Evolutionary conservation across 805 yeast species (phyloP), one percentile per base, ranked within the genome.

Genomic region (Jamesozyma jinghongensis): DNA sequence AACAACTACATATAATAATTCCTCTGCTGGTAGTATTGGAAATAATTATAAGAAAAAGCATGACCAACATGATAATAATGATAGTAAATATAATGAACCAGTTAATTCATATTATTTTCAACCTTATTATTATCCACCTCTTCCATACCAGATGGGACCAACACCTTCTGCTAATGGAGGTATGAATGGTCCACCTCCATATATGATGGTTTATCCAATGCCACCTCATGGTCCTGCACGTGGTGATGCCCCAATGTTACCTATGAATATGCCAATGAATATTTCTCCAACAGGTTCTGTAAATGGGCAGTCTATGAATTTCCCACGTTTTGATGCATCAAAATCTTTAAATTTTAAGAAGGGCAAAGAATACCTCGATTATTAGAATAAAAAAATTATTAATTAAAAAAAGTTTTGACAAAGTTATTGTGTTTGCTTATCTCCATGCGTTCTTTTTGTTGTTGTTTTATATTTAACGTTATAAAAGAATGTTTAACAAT

Each of bases 151-250:
- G 18, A 46, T 55, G 45, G 50, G 47, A 27, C 55, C 56, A 22
- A 40, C 45, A 28, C 48, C 43, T 22, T 46, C 53, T 16, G 41
- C 52, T 12, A 53, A 48, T 17, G 37, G 38, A 2, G 40, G 50
- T 3, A 39, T 49, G 1, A 44, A 46, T 3, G 48, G 43, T 36
- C 56, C 26, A 22, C 26, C 50, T 16, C 54, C 62, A 10, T 56
- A 53, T 32, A 52, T 57, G 56, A 58, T 58, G 62, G 44, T 50
- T 25, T 59, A 54, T 41, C 57, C 62, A 13, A 45, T 57, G 40
- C 59, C 61, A 8, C 62, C 61, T 31, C 54, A 53, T 16, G 55
- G 54, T 17, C 52, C 56, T 8, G 34, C 41, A 14, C 20, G 20
- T 17, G 20, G 26, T 4, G 54, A 49, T 26, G 51, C 51, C 16